Conservation (phyloP, 192 early-diverging fungal genomes). For the Rhizoclosmatium sp. region DNA sequence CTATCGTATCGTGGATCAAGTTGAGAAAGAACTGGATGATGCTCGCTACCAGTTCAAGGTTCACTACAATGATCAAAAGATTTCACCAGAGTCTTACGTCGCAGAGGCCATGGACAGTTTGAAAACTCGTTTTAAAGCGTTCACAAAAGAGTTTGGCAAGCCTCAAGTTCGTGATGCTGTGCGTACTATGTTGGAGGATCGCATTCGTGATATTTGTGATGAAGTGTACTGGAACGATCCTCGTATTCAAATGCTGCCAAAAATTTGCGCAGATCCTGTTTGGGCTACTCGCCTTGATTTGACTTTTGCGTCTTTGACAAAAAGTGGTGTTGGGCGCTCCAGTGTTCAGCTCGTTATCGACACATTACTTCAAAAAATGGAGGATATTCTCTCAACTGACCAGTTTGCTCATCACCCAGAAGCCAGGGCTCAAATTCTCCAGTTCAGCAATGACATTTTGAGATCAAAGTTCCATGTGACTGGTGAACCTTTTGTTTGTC, state of each 20-base stretch:
- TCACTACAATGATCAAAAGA: conserved; percentile 94
- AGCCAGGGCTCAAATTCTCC: conserved; percentile 78
- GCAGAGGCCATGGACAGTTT: conserved; percentile 92
- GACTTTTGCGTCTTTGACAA: conserved; percentile 87
- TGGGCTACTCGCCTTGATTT: conserved; percentile 88
- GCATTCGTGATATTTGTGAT: conserved; percentile 88
- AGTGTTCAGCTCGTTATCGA: conserved; percentile 95
- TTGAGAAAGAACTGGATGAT: conserved; percentile 95
- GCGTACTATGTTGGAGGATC: conserved; percentile 88
- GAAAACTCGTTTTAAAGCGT: conserved; percentile 95
- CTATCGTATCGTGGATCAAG: conserved; percentile 85
- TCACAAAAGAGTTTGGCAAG: conserved; percentile 90
- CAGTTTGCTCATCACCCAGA: conserved; percentile 89
- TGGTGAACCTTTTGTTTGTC: conserved; percentile 10
- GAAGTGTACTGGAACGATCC: conserved; percentile 92
- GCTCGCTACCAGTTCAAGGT: conserved; percentile 98
- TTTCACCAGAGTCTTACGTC: conserved; percentile 95
- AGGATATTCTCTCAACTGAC: conserved; percentile 73
- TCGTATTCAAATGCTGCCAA: conserved; percentile 71
- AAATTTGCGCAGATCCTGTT: conserved; percentile 65
- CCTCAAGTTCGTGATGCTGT: conserved; percentile 93
- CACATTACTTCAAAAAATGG: conserved; percentile 83
- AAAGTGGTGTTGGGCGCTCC: conserved; percentile 89
- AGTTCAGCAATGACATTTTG: conserved; percentile 86
- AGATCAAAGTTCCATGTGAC: conserved; percentile 84